Conservation (phyloP, 495 filamentous ascomycete species). For the Barbatosphaeria neglecta region DNA sequence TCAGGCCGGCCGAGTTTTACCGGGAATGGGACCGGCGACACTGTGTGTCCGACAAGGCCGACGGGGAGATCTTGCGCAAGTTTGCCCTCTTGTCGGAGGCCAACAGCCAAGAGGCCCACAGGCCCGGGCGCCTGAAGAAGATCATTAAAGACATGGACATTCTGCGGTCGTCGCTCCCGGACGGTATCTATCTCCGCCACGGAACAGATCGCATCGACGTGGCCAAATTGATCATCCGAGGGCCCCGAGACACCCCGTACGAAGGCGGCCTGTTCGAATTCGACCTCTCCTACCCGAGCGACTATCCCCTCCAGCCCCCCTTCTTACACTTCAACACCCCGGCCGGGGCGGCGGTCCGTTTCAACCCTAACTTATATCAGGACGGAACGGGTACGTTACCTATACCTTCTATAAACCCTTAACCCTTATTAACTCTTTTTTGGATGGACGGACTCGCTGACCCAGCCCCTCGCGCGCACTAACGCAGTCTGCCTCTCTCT, state of each 20-base stretch:
- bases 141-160: conserved; percentile 41
- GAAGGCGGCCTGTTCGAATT: conserved; percentile 53
- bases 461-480: no score
- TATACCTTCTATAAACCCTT: neutral
- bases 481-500: conserved; percentile 43
- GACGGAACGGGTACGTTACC: conserved; percentile 38
- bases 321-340: conserved; percentile 39
- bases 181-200: conserved; percentile 48
- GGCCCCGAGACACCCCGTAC: conserved; percentile 47
- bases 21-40: conserved; percentile 24
- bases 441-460: no score
- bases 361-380: conserved; percentile 52
- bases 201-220: conserved; percentile 40
- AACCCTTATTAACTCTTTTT: neutral
- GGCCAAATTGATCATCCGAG: conserved; percentile 47
- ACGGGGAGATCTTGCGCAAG: conserved; percentile 19
- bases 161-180: conserved; percentile 39
- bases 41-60: conserved; percentile 22
- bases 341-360: conserved; percentile 25
- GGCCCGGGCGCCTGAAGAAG: conserved; percentile 32
- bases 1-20: no score
- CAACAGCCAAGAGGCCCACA: neutral
- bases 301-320: conserved; percentile 41
- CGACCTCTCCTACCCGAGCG: conserved; percentile 33
- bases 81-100: conserved; percentile 12